Conservation (phyloP, 1,284 basidiomycete species). For the Ustilago vetiveriae region DNA sequence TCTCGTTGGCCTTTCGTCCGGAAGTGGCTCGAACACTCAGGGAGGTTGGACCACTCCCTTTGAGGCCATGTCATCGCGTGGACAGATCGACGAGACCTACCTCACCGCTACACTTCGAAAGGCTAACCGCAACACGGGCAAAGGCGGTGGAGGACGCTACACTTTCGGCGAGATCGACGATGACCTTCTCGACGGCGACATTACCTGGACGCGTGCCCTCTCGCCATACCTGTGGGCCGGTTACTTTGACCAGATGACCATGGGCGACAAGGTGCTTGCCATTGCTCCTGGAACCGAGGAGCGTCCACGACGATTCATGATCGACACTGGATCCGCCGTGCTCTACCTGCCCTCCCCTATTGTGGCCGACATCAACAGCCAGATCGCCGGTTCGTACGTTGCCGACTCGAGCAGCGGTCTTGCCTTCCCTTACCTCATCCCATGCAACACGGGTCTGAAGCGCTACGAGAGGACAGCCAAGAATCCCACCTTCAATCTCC, state of each 20-base stretch:
- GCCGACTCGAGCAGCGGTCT: constrained; percentile 28
- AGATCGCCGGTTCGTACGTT: constrained; percentile 36
- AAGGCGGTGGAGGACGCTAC: constrained; percentile 54
- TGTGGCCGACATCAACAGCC: constrained; percentile 42
- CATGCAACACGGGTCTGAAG: constrained; percentile 52
- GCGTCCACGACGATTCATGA: constrained; percentile 40
- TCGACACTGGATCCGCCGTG: constrained; percentile 56
- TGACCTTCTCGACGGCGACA: constrained; percentile 28
- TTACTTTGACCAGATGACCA: constrained; percentile 44
- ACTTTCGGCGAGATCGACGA: constrained; percentile 52
- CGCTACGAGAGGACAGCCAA: constrained; percentile 36
- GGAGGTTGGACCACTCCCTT: constrained; percentile 57
- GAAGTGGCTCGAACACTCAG: constrained; percentile 24
- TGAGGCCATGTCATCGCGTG: constrained; percentile 48
- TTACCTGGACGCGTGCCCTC: constrained; percentile 45
- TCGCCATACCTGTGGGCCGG: constrained; percentile 50
- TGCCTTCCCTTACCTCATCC: constrained; percentile 48
- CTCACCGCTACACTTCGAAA: constrained; percentile 52
- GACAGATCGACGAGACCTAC: constrained; percentile 45
- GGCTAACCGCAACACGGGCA: constrained; percentile 53
- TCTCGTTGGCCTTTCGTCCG: constrained; percentile 47
- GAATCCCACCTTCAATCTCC: constrained; percentile 38
- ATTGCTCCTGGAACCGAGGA: constrained; percentile 16
- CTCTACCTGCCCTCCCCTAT: constrained; percentile 42
- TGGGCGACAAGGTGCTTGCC: constrained; percentile 33